These are phyloP conservation scores for Perkinsus olseni DNA, from an alignment of 169 alveolate species.

Conservation along the genomic window DNA sequence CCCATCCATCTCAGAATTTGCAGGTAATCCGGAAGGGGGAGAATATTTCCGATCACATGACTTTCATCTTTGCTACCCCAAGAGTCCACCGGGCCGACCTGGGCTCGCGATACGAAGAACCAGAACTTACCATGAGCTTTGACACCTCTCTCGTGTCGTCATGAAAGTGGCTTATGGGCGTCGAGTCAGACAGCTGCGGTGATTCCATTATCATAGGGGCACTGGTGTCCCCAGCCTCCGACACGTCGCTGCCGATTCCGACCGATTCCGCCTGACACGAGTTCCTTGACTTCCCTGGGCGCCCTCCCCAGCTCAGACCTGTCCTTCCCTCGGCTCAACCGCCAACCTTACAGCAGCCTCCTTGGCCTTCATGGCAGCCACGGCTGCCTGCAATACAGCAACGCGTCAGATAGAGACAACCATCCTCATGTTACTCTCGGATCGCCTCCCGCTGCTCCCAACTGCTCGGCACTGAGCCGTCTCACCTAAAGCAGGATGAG, in stretches of 20 bases:
- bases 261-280: background rate
- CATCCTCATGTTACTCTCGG: background rate
- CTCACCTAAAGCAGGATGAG: background rate
- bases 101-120: too few species aligned
- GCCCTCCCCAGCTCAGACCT: background rate
- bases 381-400: background rate
- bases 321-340: background rate
- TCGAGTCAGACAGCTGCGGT: background rate
- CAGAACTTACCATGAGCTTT: background rate
- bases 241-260: background rate
- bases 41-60: too few species aligned
- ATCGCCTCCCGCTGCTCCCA: background rate
- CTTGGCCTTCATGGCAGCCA: background rate
- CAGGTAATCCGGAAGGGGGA: too few species aligned
- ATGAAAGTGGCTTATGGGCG: background rate
- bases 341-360: too few species aligned
- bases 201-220: background rate
- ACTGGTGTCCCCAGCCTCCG: background rate
- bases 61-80: too few species aligned
- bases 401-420: background rate
- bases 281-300: background rate
- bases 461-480: background rate
- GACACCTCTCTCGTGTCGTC: background rate
- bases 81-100: too few species aligned
- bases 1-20: too few species aligned